These are phyloP conservation scores for Chenopodium quinoa DNA, from an alignment of 148 eudicot species.

Conservation along the genomic window DNA sequence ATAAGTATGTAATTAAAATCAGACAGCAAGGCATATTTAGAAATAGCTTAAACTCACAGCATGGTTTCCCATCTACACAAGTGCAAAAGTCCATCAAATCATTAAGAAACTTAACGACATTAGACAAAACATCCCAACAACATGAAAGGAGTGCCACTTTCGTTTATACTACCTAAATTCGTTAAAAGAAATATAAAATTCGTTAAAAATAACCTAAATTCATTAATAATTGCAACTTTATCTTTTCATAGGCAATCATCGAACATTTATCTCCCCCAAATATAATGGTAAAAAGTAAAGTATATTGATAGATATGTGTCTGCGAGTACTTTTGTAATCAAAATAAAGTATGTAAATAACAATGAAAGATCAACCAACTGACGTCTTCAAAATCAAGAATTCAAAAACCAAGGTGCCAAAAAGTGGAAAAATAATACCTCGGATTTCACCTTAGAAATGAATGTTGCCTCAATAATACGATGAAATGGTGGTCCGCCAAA, in stretches of 20 bases:
- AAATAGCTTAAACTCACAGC: not conserved
- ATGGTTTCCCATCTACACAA: not conserved
- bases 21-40: not conserved
- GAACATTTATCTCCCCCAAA: too few relatives aligned
- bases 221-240: too few relatives aligned
- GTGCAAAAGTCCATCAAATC: not conserved
- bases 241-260: too few relatives aligned
- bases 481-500: slow-evolving; percentile 85
- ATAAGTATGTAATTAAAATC: not conserved
- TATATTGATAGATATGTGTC: too few relatives aligned
- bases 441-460: slow-evolving; percentile 24
- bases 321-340: too few relatives aligned
- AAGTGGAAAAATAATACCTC: slow-evolving; percentile 35
- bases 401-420: not conserved
- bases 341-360: too few relatives aligned
- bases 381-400: not conserved
- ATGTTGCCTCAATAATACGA: slow-evolving; percentile 42
- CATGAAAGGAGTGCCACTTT: not conserved
- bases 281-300: too few relatives aligned
- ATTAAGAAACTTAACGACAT: not conserved
- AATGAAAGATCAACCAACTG: not conserved
- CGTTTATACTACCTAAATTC: too few relatives aligned
- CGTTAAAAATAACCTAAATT: not conserved
- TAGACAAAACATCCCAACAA: not conserved
- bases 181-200: not conserved